Percentiles rank a stretch among this genome's conserved stretches.
phyloP scores from a whole-genome alignment of 1,284 basidiomycete genomes.

The Chondrostereum purpureum region DNA sequence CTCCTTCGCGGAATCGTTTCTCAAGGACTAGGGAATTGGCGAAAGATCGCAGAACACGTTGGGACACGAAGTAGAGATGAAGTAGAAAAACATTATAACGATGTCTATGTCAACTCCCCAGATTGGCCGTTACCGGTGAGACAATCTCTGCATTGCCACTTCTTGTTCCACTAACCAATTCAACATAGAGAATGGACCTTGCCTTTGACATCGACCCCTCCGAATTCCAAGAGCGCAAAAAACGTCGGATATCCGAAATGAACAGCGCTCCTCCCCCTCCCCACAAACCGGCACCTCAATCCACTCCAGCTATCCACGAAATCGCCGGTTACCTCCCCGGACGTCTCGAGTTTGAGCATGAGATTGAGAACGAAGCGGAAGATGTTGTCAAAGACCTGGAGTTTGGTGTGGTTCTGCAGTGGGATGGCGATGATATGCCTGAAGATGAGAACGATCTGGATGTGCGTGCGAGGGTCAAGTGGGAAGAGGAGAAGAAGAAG shows the following conservation, averaged over 20 bases:
- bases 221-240: constrained; percentile 84
- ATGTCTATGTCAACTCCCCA: constrained; percentile 75
- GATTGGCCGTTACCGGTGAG: constrained; percentile 76
- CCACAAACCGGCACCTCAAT: constrained; percentile 78
- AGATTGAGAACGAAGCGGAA: constrained; percentile 95
- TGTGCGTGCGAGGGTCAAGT: constrained; percentile 58
- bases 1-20: constrained; percentile 86
- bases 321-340: constrained; percentile 92
- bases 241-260: constrained; percentile 74
- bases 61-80: constrained; percentile 95
- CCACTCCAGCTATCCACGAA: constrained; percentile 92
- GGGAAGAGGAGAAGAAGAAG: constrained; percentile 54
- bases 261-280: constrained; percentile 45
- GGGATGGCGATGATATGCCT: constrained; percentile 79
- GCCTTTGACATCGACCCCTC: constrained; percentile 72
- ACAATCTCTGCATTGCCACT: constrained; percentile 5
- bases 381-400: constrained; percentile 94
- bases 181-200: constrained; percentile 53
- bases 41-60: constrained; percentile 92
- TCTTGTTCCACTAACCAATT: constrained; percentile 6
- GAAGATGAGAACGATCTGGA: constrained; percentile 70
- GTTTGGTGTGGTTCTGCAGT: constrained; percentile 83
- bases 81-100: constrained; percentile 85
- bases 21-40: constrained; percentile 96
- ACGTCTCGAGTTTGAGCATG: constrained; percentile 95